Conservation (phyloP, 805 yeast genomes). For the Suhomyces faveliae region DNA sequence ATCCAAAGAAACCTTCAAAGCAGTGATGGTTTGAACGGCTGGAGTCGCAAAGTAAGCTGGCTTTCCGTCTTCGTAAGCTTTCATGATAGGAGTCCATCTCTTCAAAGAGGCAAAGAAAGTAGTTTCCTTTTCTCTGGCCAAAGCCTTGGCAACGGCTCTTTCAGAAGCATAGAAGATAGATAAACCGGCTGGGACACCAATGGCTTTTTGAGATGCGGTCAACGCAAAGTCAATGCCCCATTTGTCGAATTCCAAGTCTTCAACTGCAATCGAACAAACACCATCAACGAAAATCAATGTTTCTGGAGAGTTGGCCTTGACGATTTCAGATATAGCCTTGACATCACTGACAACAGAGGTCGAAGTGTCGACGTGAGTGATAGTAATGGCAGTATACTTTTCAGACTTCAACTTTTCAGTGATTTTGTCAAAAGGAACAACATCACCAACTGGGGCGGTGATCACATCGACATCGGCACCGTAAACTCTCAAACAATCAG, state of each 20-base stretch:
- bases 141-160: conserved; percentile 67
- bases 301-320: conserved; percentile 68
- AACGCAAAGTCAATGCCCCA: conserved; percentile 90
- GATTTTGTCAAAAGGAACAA: conserved; percentile 55
- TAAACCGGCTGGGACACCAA: conserved; percentile 93
- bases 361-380: conserved; percentile 96
- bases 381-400: conserved; percentile 67
- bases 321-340: conserved; percentile 56
- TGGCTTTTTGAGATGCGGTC: conserved; percentile 93
- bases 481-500: conserved; percentile 68
- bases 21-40: conserved; percentile 83
- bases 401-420: conserved; percentile 52
- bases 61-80: conserved; percentile 76
- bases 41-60: conserved; percentile 95
- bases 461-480: conserved; percentile 74
- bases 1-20: conserved; percentile 71
- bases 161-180: conserved; percentile 72
- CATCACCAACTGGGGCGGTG: conserved; percentile 71
- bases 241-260: conserved; percentile 74
- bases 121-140: conserved; percentile 45
- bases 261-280: conserved; percentile 92
- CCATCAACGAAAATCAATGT: conserved; percentile 87
- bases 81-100: conserved; percentile 87
- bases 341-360: conserved; percentile 88
- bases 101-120: conserved; percentile 69